Evolutionary conservation across 208 protist species (phyloP).

Genomic region (Leptomonas seymouri): DNA sequence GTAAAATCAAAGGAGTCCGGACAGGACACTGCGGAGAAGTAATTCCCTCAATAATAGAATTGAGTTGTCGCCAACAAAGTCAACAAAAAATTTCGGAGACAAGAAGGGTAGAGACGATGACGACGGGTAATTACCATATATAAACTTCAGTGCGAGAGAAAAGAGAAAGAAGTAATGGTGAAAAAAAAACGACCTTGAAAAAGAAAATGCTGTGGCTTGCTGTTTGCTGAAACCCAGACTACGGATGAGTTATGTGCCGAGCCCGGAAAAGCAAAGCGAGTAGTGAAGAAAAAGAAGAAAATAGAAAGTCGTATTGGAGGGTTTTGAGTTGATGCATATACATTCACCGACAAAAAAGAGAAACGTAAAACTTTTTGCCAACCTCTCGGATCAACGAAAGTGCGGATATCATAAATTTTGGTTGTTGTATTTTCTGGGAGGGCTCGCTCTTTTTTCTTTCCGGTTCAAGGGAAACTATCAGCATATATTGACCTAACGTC

Average conservation of each 20-base stretch:
- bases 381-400: background rate
- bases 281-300: slow-evolving; percentile 1
- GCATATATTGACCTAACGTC: slow-evolving; percentile 1
- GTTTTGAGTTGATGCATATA: background rate
- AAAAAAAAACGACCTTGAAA: too few relatives aligned
- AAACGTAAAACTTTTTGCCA: background rate
- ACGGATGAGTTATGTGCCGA: too few relatives aligned
- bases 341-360: background rate
- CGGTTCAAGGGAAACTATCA: background rate
- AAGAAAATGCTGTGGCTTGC: too few relatives aligned
- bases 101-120: too few relatives aligned
- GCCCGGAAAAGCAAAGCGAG: background rate
- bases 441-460: background rate
- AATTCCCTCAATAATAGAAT: too few relatives aligned
- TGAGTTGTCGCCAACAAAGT: too few relatives aligned
- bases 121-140: too few relatives aligned
- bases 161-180: too few relatives aligned
- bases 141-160: background rate
- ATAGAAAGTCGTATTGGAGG: background rate
- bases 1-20: too few relatives aligned
- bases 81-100: too few relatives aligned
- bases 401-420: background rate
- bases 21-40: too few relatives aligned
- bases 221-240: too few relatives aligned
- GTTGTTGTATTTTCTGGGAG: background rate